A percentile compares a stretch with the other conserved stretches of the same genome.
Evolutionary conservation across 129 eudicot species (phyloP).

Genomic region (Artemisia annua): DNA sequence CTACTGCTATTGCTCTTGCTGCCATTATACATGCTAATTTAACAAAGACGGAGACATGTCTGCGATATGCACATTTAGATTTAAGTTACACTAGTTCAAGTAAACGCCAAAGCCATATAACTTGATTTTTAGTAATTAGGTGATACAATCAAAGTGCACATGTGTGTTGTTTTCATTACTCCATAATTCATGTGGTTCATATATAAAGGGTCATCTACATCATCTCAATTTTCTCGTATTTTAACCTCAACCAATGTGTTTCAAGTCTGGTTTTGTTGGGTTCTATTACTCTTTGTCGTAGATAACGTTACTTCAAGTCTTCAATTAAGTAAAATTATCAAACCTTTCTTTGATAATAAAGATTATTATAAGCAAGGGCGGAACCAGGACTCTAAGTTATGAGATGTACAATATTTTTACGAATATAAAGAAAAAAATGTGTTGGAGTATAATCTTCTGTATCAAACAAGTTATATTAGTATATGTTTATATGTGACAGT

Average conservation of each 20-base stretch:
- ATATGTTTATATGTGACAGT: too few species aligned
- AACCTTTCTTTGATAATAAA: too few species aligned
- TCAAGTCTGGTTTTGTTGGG: not conserved
- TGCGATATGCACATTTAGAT: not conserved
- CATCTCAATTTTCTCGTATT: not conserved
- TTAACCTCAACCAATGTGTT: not conserved
- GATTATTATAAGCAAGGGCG: too few species aligned
- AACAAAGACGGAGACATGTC: too few species aligned
- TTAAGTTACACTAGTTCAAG: not conserved
- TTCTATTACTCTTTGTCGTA: not conserved
- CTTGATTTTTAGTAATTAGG: not conserved
- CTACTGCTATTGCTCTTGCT: too few species aligned
- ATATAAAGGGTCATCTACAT: not conserved
- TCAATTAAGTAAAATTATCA: not conserved
- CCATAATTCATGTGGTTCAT: not conserved
- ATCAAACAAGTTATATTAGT: too few species aligned
- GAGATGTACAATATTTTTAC: too few species aligned
- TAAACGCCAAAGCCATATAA: not conserved
- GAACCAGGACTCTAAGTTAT: too few species aligned
- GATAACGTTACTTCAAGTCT: not conserved
- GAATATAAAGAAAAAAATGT: too few species aligned
- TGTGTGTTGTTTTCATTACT: constrained; percentile 2
- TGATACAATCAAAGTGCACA: not conserved
- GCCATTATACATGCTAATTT: too few species aligned
- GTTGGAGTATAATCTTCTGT: too few species aligned